Base-by-base conservation (phyloP, 2,329 filamentous ascomycete species). In the Pseudogymnoascus sp. region DNA sequence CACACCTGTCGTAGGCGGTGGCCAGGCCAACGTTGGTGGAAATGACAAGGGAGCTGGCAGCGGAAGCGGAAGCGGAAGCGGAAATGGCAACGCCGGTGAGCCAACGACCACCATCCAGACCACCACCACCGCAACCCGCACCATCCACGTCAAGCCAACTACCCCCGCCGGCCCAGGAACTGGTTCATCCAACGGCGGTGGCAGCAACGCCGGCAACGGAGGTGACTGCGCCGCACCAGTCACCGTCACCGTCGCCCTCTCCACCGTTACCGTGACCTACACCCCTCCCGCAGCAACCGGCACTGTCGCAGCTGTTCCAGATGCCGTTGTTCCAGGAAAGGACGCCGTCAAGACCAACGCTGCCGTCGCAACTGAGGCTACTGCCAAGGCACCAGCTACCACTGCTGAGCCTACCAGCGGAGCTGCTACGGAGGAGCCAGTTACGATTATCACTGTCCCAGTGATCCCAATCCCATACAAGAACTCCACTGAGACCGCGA, bases 241-340 rank as follows among this genome's bases (percentile, higher is more conserved):
- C 16, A 60, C 56, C 16, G 31, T 60, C 31, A 60, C 56, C 16
- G 56, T 60, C 37, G 56, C 56, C 16, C 56, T 60, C 56, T 60
- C 56, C 31, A 60, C 56, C 16, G 56, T 60, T 31, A 60, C 56
- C 31, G 56, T 60, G 11, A 60, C 56, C 37, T 35, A 35, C 56
- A 60, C 56, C 16, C 56, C 56, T 37, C 31, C 56, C 28, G 31
- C 56, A 14, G 18, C 56, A n/a, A 35, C 56, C 14, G 37, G 31
- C 37, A 40, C 31, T 38, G 16, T 10, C 31, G 8, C 56, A 8
- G 14, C 56, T 60, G 31, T 60, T 40, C 56, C 56, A 18, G 16
- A 28, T 23, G 31, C 56, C 5, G 56, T 60, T 60, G 56, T 53
- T 16, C 25, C 47, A 11, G 44, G 44, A 50, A 53, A 53, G 7